A percentile compares a stretch with the other conserved stretches of the same genome.
These are phyloP conservation scores for Calonectria multiphialidica DNA, from an alignment of 2,329 filamentous ascomycete genomes.

Conservation along the genomic window DNA sequence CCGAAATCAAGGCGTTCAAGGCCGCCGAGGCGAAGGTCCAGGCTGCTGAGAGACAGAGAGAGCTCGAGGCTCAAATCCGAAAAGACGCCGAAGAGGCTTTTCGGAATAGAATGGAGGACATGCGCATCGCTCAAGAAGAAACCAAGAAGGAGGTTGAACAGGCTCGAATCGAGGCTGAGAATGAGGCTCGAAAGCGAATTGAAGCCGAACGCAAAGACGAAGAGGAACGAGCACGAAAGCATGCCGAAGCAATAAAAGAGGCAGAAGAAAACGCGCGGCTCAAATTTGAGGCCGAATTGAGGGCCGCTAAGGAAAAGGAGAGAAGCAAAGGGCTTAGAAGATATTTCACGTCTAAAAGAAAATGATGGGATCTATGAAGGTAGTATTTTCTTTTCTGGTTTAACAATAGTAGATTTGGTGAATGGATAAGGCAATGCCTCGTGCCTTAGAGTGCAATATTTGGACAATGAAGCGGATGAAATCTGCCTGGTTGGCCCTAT, in stretches of 20 bases:
- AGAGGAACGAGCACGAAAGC: constrained; percentile 50
- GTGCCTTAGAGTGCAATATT: too few species aligned
- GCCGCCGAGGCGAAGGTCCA: constrained; percentile 59
- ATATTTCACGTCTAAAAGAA: too few species aligned
- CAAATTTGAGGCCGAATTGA: constrained; percentile 56
- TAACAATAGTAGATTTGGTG: too few species aligned
- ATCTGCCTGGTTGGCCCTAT: too few species aligned
- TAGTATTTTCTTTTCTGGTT: too few species aligned
- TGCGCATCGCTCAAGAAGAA: constrained; percentile 34
- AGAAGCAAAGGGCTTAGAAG: too few species aligned
- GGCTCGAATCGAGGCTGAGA: constrained; percentile 49
- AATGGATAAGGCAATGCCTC: too few species aligned
- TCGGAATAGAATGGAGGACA: constrained; percentile 41
- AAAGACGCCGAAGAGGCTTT: constrained; percentile 60
- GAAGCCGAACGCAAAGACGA: constrained; percentile 43
- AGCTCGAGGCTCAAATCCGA: constrained; percentile 59
- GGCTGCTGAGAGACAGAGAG: constrained; percentile 57
- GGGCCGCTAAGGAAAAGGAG: constrained; percentile 52
- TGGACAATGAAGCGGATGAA: too few species aligned
- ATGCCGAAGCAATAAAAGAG: constrained; percentile 58
- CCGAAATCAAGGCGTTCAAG: constrained; percentile 67
- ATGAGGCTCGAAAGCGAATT: constrained; percentile 58
- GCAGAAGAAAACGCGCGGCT: constrained; percentile 48
- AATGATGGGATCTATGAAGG: too few species aligned
- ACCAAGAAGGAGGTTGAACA: constrained; percentile 52